Conservation (phyloP, 768 basidiomycete species). For the Russula sp. region DNA sequence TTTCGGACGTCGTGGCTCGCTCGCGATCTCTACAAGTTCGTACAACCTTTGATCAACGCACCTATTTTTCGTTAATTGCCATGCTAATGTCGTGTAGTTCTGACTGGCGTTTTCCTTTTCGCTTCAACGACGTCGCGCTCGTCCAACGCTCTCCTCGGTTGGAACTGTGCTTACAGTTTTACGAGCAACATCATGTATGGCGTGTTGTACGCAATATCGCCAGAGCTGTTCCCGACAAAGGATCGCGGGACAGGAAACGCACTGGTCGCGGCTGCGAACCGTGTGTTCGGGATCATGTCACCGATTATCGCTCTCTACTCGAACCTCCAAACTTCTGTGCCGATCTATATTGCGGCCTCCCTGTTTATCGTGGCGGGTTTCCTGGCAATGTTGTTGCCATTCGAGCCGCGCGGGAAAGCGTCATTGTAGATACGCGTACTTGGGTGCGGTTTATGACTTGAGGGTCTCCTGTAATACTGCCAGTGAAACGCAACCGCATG, state of each 20-base stretch:
- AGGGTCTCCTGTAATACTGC: no score
- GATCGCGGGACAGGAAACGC: constrained; percentile 51
- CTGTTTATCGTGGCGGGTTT: constrained; percentile 45
- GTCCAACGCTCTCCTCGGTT: constrained; percentile 44
- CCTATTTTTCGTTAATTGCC: neutral
- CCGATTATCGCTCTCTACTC: constrained; percentile 46
- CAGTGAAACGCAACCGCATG: neutral
- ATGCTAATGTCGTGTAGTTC: constrained; percentile 25
- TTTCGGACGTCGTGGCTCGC: constrained; percentile 47
- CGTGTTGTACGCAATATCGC: constrained; percentile 34
- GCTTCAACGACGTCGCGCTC: constrained; percentile 48
- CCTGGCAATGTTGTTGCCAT: constrained; percentile 44
- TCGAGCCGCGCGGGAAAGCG: constrained; percentile 51
- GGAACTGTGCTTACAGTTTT: constrained; percentile 54
- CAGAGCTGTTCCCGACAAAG: constrained; percentile 48
- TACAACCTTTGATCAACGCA: constrained; percentile 17
- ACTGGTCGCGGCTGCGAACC: constrained; percentile 43
- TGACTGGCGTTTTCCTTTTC: constrained; percentile 53
- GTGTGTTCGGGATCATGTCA: constrained; percentile 55
- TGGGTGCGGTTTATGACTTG: no score
- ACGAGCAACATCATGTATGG: constrained; percentile 53
- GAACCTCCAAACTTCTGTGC: constrained; percentile 40
- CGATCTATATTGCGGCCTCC: constrained; percentile 48
- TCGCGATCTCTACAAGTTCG: constrained; percentile 40
- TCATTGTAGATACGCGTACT: constrained; percentile 32